Evolutionary conservation across 2,329 filamentous ascomycete genomes (phyloP).

Genomic region (Botrytis sinoallii): DNA sequence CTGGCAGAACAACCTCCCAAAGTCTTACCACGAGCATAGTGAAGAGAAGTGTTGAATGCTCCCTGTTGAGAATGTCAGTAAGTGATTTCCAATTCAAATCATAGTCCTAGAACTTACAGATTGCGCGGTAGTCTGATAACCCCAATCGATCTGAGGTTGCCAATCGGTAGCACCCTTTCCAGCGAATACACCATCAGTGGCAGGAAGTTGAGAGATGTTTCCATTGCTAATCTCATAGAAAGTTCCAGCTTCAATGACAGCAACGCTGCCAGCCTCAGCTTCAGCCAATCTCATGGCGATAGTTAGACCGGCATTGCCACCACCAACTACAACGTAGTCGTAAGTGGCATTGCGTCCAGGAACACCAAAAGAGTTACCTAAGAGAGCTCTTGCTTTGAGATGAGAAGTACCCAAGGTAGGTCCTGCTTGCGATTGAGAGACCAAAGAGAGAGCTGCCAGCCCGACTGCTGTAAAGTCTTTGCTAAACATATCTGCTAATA

Average conservation of each 20-base stretch:
- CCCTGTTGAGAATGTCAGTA: slow-evolving; percentile 6
- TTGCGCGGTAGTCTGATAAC: slow-evolving; percentile 35
- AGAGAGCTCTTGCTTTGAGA: slow-evolving; percentile 15
- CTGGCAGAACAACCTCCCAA: slow-evolving; percentile 36
- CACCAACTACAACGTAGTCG: slow-evolving; percentile 22
- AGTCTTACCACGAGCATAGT: slow-evolving; percentile 36
- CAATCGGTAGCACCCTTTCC: slow-evolving; percentile 18
- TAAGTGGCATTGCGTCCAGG: slow-evolving; percentile 19
- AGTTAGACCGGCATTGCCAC: slow-evolving; percentile 20
- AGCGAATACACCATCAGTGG: slow-evolving; percentile 5
- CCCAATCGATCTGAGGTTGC: slow-evolving; percentile 33
- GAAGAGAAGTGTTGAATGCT: slow-evolving; percentile 17
- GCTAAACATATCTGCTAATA: slow-evolving; percentile 11
- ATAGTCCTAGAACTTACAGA: slow-evolving; percentile 17
- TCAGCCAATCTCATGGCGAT: slow-evolving; percentile 16
- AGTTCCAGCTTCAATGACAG: slow-evolving; percentile 20
- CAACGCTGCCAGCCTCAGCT: slow-evolving; percentile 12
- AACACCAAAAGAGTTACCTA: slow-evolving; percentile 19
- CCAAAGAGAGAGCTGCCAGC: slow-evolving; percentile 15
- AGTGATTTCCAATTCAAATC: neutral
- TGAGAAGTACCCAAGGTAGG: neutral
- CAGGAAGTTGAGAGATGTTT: slow-evolving; percentile 17
- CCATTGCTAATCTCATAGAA: slow-evolving; percentile 22
- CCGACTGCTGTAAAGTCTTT: slow-evolving; percentile 13
- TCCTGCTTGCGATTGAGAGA: slow-evolving; percentile 11